Conservation (phyloP, 768 basidiomycete genomes). For the Termitomyces sp. region DNA sequence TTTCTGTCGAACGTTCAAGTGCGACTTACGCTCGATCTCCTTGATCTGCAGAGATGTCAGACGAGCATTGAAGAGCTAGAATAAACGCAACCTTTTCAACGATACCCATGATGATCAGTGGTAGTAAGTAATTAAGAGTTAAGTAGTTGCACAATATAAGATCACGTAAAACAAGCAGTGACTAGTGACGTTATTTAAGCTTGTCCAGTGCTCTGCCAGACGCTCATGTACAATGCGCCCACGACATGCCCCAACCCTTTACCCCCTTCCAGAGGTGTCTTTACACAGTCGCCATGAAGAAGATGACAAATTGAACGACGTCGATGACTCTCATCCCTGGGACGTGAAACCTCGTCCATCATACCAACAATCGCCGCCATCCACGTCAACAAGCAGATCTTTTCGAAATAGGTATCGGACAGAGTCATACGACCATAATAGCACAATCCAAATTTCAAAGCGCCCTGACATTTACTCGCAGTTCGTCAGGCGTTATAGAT, state of each 20-base stretch:
- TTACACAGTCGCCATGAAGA: slow-evolving; percentile 43
- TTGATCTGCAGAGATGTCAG: slow-evolving; percentile 61
- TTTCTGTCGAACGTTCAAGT: neutral
- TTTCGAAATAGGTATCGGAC: slow-evolving; percentile 27
- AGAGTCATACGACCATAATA: slow-evolving; percentile 14
- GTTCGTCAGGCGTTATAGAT: slow-evolving; percentile 74
- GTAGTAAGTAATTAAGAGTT: neutral
- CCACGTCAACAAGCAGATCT: slow-evolving; percentile 25
- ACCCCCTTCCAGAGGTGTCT: slow-evolving; percentile 52
- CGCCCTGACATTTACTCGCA: slow-evolving; percentile 71
- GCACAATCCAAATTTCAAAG: slow-evolving; percentile 21
- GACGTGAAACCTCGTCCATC: slow-evolving; percentile 32
- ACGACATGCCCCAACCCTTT: slow-evolving; percentile 67
- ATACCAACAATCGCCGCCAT: slow-evolving; percentile 30
- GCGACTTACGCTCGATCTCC: slow-evolving; percentile 83
- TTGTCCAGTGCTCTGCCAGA: slow-evolving; percentile 2
- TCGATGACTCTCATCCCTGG: slow-evolving; percentile 35
- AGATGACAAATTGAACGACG: slow-evolving; percentile 46
- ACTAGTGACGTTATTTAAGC: slow-evolving; percentile 4
- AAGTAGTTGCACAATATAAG: slow-evolving; percentile 5
- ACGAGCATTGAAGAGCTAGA: neutral
- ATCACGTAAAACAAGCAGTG: slow-evolving; percentile 8
- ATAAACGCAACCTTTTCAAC: slow-evolving; percentile 69
- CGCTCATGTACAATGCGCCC: slow-evolving; percentile 33
- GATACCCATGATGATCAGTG: slow-evolving; percentile 70